Conservation (phyloP, 345 rosid species). For the Conringia planisiliqua region DNA sequence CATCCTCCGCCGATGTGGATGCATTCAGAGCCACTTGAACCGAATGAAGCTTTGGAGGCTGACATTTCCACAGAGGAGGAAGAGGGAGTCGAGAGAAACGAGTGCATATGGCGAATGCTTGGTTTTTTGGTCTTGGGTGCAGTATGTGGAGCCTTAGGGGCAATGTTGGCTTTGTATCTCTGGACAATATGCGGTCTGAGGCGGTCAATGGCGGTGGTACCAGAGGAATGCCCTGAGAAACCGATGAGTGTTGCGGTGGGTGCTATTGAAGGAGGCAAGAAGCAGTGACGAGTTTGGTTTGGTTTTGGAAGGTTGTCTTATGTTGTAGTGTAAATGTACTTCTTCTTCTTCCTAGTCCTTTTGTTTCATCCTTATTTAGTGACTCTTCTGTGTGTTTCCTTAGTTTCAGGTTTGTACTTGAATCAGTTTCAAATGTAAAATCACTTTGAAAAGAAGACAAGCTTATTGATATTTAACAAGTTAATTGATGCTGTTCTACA, state of each 20-base stretch:
- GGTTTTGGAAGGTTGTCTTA: constrained; percentile 19
- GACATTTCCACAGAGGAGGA: background rate
- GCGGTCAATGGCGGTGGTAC: constrained; percentile 63
- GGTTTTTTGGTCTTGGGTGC: constrained; percentile 58
- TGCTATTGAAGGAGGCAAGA: constrained; percentile 51
- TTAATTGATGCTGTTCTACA: background rate
- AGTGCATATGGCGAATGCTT: constrained; percentile 49
- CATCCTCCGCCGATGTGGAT: constrained; percentile 54
- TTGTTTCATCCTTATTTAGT: background rate
- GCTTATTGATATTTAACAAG: constrained; percentile 1
- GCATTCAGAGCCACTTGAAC: constrained; percentile 74
- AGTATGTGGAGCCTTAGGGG: constrained; percentile 66
- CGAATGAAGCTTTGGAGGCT: constrained; percentile 14
- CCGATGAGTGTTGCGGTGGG: constrained; percentile 35
- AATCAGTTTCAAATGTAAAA: constrained; percentile 40
- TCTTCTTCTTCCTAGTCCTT: constrained; percentile 12
- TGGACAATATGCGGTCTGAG: constrained; percentile 59
- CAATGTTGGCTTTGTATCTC: constrained; percentile 47
- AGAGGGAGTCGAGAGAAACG: constrained; percentile 15
- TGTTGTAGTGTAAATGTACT: constrained; percentile 51
- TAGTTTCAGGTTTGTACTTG: constrained; percentile 38
- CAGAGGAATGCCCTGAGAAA: constrained; percentile 52
- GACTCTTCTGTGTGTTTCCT: constrained; percentile 1
- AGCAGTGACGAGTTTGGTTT: constrained; percentile 25
- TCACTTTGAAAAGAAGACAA: constrained; percentile 28